Percentiles rank a stretch among this genome's conserved stretches.
Conservation (phyloP, 495 filamentous ascomycete genomes). For the Aspergillus kassunensis region DNA sequence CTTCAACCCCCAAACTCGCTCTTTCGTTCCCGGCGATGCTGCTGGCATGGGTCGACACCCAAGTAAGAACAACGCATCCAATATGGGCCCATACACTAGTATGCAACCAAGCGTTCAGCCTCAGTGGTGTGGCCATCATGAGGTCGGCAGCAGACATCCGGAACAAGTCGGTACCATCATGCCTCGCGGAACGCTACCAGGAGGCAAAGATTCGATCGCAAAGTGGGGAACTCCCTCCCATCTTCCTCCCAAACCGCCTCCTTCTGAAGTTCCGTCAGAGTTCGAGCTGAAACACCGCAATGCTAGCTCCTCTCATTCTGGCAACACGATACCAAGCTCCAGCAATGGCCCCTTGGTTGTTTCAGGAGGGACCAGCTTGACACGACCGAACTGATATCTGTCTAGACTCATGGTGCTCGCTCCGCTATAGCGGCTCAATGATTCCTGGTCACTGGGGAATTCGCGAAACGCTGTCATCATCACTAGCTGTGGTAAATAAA, state of each 20-base stretch:
- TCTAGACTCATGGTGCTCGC: background rate
- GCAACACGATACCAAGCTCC: conserved; percentile 18
- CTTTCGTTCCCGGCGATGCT: conserved; percentile 67
- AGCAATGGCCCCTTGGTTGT: conserved; percentile 43
- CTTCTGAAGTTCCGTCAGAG: conserved; percentile 46
- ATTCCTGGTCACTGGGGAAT: background rate
- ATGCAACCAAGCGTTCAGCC: conserved; percentile 22
- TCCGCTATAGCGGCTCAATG: background rate
- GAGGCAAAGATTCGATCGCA: conserved; percentile 40
- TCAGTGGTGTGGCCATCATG: conserved; percentile 37
- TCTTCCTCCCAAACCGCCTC: conserved; percentile 52
- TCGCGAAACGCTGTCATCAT: background rate
- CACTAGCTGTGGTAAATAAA: conserved; percentile 2
- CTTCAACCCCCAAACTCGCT: conserved; percentile 90
- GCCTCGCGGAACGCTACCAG: conserved; percentile 19
- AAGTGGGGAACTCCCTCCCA: conserved; percentile 56
- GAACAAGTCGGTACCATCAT: conserved; percentile 17
- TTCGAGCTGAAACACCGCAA: conserved; percentile 38
- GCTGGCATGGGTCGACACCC: conserved; percentile 28
- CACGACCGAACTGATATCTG: conserved; percentile 24
- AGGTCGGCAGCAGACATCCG: conserved; percentile 23
- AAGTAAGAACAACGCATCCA: conserved; percentile 27
- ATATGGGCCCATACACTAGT: conserved; percentile 28
- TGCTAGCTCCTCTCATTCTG: conserved; percentile 19
- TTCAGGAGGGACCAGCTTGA: conserved; percentile 30